Base-by-base conservation (phyloP, 768 basidiomycete species). In the Termitomyces bulborhizus region DNA sequence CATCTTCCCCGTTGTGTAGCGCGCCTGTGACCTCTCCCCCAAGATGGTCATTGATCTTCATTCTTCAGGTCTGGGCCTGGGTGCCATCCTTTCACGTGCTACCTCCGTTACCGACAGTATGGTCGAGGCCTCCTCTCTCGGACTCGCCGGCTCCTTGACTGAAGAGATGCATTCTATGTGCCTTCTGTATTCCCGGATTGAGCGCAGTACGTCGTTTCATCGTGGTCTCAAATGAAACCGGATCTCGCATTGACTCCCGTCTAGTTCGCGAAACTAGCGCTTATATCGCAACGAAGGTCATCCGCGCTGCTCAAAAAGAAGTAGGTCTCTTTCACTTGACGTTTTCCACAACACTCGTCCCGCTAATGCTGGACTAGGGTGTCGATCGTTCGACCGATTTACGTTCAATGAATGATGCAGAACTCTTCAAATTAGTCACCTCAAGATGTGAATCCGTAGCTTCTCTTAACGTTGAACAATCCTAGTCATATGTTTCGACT, bases 71-170 rank as follows among this genome's bases (percentile, higher is more conserved):
- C 74, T 92, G 57, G 93, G 91, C n/a, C 75, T 93, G 34, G 91
- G 84, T 40, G 77, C 86, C 8, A 88, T 93, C 65, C 74, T 93
- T 47, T 76, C 83, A 54, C 80, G 83, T 41, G 87, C 84, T 18
- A 73, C 76, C 1, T 73, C 74, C 31, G 85, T 97, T 44, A 90
- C 91, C 3, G 89, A 93, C 66, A 76, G 76, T 59, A 93, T 98
- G 90, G 87, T 97, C 26, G 93, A 96, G 67, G 88, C 91, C 5
- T 81, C 89, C 12, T 87, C 93, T 3, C 76, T 90, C 29, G 91
- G 90, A 6, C 78, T 97, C 40, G 85, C 90, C 4, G 71, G 85
- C 55, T 82, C 89, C 4, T 76, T 95, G 41, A 91, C 81, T 1
- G 60, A 66, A 12, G 86, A 89, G 36, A 95, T 97, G 70, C 77